These are phyloP conservation scores for Mycena vitilis DNA, from an alignment of 768 basidiomycete genomes.

Conservation along the genomic window DNA sequence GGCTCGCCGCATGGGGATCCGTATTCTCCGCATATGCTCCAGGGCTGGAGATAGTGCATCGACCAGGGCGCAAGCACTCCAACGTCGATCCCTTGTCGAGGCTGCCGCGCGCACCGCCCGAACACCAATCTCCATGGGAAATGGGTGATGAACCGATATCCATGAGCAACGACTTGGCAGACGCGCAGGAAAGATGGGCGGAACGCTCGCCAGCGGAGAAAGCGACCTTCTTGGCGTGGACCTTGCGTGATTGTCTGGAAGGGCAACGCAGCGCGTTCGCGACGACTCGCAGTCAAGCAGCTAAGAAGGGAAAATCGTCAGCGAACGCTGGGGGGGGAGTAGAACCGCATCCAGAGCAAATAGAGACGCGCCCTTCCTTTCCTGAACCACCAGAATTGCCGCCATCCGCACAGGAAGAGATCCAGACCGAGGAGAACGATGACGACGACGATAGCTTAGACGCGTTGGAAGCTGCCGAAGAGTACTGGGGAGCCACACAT, in stretches of 20 bases:
- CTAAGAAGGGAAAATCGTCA: too few species aligned
- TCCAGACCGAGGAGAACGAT: not conserved
- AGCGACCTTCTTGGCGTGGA: not conserved
- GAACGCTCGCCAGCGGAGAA: not conserved
- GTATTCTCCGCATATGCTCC: conserved; percentile 35
- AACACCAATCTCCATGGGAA: not conserved
- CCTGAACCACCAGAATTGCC: too few species aligned
- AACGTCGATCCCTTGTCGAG: conserved; percentile 22
- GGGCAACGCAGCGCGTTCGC: not conserved
- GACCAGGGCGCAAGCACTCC: conserved; percentile 5
- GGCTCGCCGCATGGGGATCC: conserved; percentile 40
- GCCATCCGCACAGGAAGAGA: too few species aligned
- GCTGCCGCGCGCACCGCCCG: not conserved
- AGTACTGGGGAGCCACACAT: not conserved
- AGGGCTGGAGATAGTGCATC: conserved; percentile 3
- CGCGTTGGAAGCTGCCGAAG: not conserved
- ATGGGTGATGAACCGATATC: not conserved
- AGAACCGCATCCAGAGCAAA: too few species aligned
- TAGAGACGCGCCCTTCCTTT: too few species aligned
- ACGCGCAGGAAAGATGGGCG: not conserved
- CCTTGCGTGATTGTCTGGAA: not conserved
- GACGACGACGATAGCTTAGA: not conserved
- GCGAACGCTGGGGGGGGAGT: too few species aligned
- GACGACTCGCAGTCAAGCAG: not conserved
- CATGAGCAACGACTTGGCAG: not conserved